These are phyloP conservation scores for Yamadazyma taylorii DNA, from an alignment of 1,139 yeast species.

Conservation along the genomic window DNA sequence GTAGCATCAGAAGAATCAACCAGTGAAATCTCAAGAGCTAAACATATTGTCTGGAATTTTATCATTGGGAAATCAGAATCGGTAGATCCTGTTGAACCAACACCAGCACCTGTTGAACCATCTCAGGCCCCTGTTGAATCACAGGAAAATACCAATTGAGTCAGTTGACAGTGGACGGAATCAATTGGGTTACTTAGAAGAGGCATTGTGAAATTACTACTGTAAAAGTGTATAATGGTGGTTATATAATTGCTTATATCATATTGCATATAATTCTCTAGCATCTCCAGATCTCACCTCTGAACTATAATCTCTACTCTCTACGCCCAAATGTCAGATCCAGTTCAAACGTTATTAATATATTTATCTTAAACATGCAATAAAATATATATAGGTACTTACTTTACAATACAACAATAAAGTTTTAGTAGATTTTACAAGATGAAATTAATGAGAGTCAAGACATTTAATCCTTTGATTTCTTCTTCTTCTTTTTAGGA, in stretches of 20 bases:
- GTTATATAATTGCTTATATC: no score
- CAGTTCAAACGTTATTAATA: slow-evolving; percentile 4
- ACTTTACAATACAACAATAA: slow-evolving; percentile 7
- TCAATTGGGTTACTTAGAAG: no score
- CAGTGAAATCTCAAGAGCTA: slow-evolving; percentile 54
- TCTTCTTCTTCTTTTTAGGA: slow-evolving; percentile 49
- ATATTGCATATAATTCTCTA: no score
- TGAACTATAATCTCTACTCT: no score
- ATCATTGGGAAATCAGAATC: slow-evolving; percentile 16
- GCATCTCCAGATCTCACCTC: no score
- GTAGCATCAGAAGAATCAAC: slow-evolving; percentile 44
- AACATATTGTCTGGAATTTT: slow-evolving; percentile 42
- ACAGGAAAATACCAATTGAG: no score
- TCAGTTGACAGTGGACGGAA: no score
- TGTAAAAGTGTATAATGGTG: not conserved
- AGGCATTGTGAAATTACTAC: no score
- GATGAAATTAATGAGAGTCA: not conserved
- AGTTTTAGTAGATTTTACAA: no score
- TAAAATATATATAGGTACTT: slow-evolving; percentile 5
- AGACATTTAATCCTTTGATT: slow-evolving; percentile 39
- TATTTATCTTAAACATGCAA: slow-evolving; percentile 15
- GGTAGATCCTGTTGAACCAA: slow-evolving; percentile 2
- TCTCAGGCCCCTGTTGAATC: no score
- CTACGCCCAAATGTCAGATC: no score
- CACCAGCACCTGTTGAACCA: no score